Evolutionary conservation across 768 basidiomycete species (phyloP).

Genomic region (Lentinula aciculospora): DNA sequence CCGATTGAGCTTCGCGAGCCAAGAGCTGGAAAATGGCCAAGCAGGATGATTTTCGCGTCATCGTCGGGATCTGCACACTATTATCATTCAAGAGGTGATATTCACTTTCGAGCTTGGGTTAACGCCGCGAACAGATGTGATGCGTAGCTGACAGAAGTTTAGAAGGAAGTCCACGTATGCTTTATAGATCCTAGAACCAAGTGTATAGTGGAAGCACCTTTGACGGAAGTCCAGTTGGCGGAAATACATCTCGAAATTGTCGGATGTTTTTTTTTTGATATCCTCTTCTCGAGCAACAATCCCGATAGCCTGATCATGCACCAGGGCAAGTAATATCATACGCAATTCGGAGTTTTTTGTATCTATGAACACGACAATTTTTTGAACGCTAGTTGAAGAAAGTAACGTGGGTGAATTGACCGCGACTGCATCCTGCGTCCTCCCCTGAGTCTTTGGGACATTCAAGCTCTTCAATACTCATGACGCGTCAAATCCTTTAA

Average conservation of each 20-base stretch:
- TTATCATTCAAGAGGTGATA: not conserved
- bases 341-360: too few relatives aligned
- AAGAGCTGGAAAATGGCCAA: conserved; percentile 4
- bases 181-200: not conserved
- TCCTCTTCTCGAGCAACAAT: not conserved
- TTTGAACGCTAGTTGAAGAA: too few relatives aligned
- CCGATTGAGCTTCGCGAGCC: not conserved
- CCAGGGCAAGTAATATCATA: too few relatives aligned
- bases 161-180: not conserved
- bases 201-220: not conserved
- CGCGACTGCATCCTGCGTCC: too few relatives aligned
- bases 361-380: too few relatives aligned
- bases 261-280: not conserved
- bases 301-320: too few relatives aligned
- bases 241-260: not conserved
- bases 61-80: conserved; percentile 15
- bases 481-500: too few relatives aligned
- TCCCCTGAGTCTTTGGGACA: too few relatives aligned
- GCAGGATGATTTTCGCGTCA: conserved; percentile 28
- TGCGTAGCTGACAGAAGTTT: not conserved
- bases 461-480: too few relatives aligned
- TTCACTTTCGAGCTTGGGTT: not conserved
- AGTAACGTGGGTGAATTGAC: too few relatives aligned
- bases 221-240: too few relatives aligned
- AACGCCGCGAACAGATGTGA: not conserved